These are phyloP conservation scores for Cutaneotrichosporon curvatum DNA, from an alignment of 1,284 basidiomycete genomes.

Conservation along the genomic window DNA sequence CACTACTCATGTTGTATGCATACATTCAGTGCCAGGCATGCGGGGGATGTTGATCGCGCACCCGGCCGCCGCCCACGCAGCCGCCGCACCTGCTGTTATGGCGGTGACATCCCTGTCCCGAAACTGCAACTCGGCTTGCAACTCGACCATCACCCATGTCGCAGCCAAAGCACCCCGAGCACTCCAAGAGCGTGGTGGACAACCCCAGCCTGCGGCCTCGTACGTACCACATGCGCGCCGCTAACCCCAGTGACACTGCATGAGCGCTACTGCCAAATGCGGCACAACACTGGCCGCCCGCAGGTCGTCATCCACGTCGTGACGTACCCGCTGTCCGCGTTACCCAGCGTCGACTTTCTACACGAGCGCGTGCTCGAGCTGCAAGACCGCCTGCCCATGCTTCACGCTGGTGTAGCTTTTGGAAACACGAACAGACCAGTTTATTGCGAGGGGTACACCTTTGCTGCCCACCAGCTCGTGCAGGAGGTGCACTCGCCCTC, in stretches of 20 bases:
- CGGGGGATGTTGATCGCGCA: no score
- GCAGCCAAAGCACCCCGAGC: no score
- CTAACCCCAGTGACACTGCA: constrained; percentile 22
- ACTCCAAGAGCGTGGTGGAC: no score
- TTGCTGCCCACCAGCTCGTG: background rate
- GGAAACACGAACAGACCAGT: constrained; percentile 8
- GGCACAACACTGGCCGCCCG: constrained; percentile 23
- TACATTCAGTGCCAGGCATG: no score
- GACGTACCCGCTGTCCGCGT: constrained; percentile 14
- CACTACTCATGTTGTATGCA: no score
- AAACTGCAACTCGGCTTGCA: no score
- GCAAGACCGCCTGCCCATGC: constrained; percentile 28
- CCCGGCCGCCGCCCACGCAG: no score
- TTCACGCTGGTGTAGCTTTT: constrained; percentile 17
- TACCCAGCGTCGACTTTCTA: constrained; percentile 17
- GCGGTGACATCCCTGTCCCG: no score
- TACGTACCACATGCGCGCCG: background rate
- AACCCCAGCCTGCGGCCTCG: no score
- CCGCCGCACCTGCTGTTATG: no score
- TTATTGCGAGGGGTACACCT: background rate
- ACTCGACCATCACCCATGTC: no score
- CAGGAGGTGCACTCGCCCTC: background rate
- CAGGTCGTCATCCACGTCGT: constrained; percentile 19
- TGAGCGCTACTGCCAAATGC: constrained; percentile 27
- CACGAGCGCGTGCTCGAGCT: constrained; percentile 21